Percentiles rank a stretch among this genome's conserved stretches.
phyloP scores from a whole-genome alignment of 768 basidiomycete genomes.

The Tephrocybe sp. region DNA sequence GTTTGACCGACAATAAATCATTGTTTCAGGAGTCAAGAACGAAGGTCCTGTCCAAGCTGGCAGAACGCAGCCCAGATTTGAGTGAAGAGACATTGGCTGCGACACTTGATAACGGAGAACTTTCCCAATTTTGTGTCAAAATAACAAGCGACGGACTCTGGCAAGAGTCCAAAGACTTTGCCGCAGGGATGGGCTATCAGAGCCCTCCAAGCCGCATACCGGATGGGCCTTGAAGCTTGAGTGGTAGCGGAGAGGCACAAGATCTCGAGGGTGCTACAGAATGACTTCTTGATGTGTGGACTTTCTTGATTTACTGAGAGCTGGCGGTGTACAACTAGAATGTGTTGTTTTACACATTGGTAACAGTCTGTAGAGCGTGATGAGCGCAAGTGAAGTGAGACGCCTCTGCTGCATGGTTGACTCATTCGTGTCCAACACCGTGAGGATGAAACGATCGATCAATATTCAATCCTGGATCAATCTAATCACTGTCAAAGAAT shows the following conservation, averaged over 20 bases:
- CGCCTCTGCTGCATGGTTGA: not conserved
- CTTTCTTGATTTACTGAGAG: not conserved
- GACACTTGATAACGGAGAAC: conserved; percentile 37
- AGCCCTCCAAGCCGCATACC: not conserved
- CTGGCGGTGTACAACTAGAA: not conserved
- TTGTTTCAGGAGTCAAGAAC: conserved; percentile 29
- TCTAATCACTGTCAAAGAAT: too few species aligned
- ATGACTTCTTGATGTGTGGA: not conserved
- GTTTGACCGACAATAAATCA: too few species aligned
- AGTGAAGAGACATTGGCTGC: conserved; percentile 32
- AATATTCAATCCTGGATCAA: too few species aligned
- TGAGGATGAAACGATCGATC: too few species aligned
- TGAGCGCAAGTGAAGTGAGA: not conserved
- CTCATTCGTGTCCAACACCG: not conserved
- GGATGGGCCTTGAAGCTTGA: too few species aligned
- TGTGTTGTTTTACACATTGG: too few species aligned
- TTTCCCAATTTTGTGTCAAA: conserved; percentile 39
- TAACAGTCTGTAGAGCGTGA: too few species aligned
- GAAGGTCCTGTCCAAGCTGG: conserved; percentile 33
- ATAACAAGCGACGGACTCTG: conserved; percentile 18
- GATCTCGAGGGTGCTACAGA: too few species aligned
- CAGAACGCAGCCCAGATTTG: conserved; percentile 31
- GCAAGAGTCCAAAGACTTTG: conserved; percentile 12
- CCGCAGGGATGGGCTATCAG: conserved; percentile 16
- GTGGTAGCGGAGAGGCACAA: not conserved